Evolutionary conservation across 1,284 basidiomycete species (phyloP), one percentile per base, ranked within the genome.

Genomic region (Trametes pubescens): DNA sequence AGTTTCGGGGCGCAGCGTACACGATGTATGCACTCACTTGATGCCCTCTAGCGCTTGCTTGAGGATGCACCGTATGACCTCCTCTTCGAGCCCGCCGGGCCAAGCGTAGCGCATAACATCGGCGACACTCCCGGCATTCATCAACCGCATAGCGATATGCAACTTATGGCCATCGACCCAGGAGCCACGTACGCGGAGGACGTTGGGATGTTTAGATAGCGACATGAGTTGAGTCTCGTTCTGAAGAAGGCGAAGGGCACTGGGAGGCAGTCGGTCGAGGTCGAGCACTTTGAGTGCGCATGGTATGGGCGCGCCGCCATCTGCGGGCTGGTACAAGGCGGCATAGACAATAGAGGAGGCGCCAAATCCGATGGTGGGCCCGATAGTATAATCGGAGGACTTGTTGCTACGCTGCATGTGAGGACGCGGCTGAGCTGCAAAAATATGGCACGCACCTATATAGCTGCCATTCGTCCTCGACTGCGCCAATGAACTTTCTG

Each of bases 211-310:
- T 74, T 96, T 96, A n/a, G 90, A 93, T 2, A 96, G 83, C 2
- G 93, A 94, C 95, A 96, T 96, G 51, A 96, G 83, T 59, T 93
- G 93, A 0, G 95, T 96, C 77, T 96, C 95, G 58, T 93, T 83
- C 68, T 90, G 88, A 11, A 95, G 83, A 44, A 92, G 85, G 14
- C 83, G 80, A 29, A 94, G 81, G 0, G 92, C 86, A 52, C 82
- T 84, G 1, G 81, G 89, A 0, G 90, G 87, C 35, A 92, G 84
- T 48, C 84, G 82, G 75, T 96, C 94, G 59, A 96, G 87, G 74
- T 96, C 93, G 59, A 96, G 86, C 58, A 96, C 91, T 77, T 95
- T 95, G 75, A 95, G 85, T 0, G 94, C 93, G 70, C 92, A 94
- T 7, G 91, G 86, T 43, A 84, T 80, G 24, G 77, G 66, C 8